Percentiles rank a stretch among this genome's conserved stretches.
Conservation (phyloP, 352 stramenopile species). For the Phytophthora constricta region DNA sequence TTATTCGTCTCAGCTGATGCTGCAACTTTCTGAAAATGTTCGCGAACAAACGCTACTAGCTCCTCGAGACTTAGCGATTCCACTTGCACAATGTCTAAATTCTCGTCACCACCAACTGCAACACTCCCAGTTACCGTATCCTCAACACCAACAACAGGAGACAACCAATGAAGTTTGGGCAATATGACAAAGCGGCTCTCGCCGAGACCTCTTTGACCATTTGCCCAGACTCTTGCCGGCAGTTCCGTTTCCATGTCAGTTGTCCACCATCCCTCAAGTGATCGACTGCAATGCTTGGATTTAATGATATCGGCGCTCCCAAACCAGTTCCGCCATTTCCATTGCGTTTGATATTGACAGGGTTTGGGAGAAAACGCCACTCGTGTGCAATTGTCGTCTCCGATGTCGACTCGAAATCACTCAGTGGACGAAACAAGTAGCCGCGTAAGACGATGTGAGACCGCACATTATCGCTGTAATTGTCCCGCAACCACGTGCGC, state of each 20-base stretch:
- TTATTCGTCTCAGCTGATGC: conserved; percentile 21
- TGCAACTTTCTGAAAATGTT: conserved; percentile 49
- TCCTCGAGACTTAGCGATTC: conserved; percentile 43
- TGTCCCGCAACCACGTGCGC: conserved; percentile 50
- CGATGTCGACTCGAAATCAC: conserved; percentile 50
- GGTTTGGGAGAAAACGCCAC: conserved; percentile 55
- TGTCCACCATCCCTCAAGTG: conserved; percentile 81
- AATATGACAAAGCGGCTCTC: conserved; percentile 67
- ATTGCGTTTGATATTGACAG: not conserved
- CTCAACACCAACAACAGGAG: conserved; percentile 51
- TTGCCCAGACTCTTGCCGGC: conserved; percentile 41
- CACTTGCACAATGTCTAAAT: conserved; percentile 39
- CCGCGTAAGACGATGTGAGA: conserved; percentile 69
- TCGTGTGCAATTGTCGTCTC: conserved; percentile 51
- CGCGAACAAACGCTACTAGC: conserved; percentile 38
- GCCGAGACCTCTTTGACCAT: conserved; percentile 27
- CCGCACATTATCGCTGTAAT: conserved; percentile 59
- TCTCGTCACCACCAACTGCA: conserved; percentile 41
- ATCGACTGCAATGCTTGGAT: conserved; percentile 43
- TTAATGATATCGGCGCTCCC: conserved; percentile 12
- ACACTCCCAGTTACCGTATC: conserved; percentile 21
- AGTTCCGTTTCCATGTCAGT: conserved; percentile 55
- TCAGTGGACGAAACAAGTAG: conserved; percentile 74
- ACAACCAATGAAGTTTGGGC: conserved; percentile 75
- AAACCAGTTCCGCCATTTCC: not conserved